Percentiles rank a stretch among this genome's conserved stretches.
Conservation (phyloP, 2,329 filamentous ascomycete genomes). For the Dothiorella sarmentorum region DNA sequence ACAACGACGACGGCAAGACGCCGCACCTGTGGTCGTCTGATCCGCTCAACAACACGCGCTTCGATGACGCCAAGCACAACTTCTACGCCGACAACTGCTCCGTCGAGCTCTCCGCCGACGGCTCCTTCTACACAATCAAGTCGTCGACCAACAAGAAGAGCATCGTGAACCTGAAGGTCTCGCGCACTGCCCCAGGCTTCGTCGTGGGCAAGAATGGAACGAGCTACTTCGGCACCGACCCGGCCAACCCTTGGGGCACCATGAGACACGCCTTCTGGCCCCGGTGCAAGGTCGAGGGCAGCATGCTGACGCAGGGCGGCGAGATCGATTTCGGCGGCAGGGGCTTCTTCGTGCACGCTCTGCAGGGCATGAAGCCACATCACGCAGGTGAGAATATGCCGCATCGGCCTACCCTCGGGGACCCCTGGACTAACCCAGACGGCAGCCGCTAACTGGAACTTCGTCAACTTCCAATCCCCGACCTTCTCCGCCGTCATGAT, state of each 20-base stretch:
- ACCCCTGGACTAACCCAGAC: neutral
- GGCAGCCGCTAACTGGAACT: slow-evolving; percentile 81
- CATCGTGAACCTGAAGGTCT: slow-evolving; percentile 83
- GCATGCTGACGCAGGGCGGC: slow-evolving; percentile 77
- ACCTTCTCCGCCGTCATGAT: slow-evolving; percentile 87
- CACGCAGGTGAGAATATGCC: slow-evolving; percentile 64
- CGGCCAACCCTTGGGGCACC: slow-evolving; percentile 79
- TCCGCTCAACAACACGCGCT: slow-evolving; percentile 72
- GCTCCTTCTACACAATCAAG: slow-evolving; percentile 81
- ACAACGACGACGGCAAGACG: slow-evolving; percentile 64
- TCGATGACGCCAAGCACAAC: slow-evolving; percentile 76
- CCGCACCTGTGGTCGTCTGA: slow-evolving; percentile 81
- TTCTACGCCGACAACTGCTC: slow-evolving; percentile 87
- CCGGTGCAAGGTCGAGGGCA: slow-evolving; percentile 75
- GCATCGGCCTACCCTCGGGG: slow-evolving; percentile 2
- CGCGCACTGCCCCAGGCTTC: slow-evolving; percentile 73
- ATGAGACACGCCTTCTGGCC: slow-evolving; percentile 97
- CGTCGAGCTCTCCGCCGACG: slow-evolving; percentile 81
- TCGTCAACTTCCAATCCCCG: slow-evolving; percentile 84
- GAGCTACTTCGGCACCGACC: slow-evolving; percentile 82
- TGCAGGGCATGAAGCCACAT: slow-evolving; percentile 99
- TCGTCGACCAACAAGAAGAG: slow-evolving; percentile 77
- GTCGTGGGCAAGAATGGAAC: slow-evolving; percentile 80
- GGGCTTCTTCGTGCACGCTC: slow-evolving; percentile 75
- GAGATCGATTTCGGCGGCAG: slow-evolving; percentile 77